phyloP scores from a whole-genome alignment of 768 basidiomycete genomes.

The Pleurotus platypus region DNA sequence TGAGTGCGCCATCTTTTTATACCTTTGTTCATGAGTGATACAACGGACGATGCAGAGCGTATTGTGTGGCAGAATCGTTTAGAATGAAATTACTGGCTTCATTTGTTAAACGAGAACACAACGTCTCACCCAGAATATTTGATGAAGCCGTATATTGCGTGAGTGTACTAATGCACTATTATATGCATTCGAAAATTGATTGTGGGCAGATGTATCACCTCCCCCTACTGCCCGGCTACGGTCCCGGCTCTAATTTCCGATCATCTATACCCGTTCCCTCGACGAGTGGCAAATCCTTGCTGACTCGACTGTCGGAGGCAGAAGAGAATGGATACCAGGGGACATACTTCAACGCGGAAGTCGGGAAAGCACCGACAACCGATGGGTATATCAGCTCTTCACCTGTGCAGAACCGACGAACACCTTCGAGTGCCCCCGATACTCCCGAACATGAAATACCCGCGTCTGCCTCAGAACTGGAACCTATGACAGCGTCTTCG shows the following conservation, averaged over 20 bases:
- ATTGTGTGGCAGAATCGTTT: constrained; percentile 83
- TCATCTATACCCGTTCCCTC: constrained; percentile 65
- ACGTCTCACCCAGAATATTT: constrained; percentile 80
- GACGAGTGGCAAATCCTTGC: constrained; percentile 51
- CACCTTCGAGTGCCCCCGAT: constrained; percentile 6
- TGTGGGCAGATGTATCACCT: constrained; percentile 78
- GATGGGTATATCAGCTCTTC: constrained; percentile 68
- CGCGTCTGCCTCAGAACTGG: constrained; percentile 11
- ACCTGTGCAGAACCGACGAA: constrained; percentile 28
- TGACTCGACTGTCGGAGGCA: constrained; percentile 74
- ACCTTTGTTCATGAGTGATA: background rate
- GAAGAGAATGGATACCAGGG: constrained; percentile 91
- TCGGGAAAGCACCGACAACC: constrained; percentile 26
- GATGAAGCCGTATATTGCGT: constrained; percentile 95
- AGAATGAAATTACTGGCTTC: constrained; percentile 80
- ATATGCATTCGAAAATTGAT: constrained; percentile 6
- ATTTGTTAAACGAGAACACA: constrained; percentile 92
- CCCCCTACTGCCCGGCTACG: constrained; percentile 89
- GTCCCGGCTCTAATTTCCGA: constrained; percentile 79
- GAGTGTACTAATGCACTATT: constrained; percentile 26
- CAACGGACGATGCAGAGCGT: constrained; percentile 66
- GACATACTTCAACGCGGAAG: constrained; percentile 61
- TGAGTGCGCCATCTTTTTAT: background rate
- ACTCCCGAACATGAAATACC: constrained; percentile 11
- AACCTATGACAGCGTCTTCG: constrained; percentile 8